Percentiles rank a stretch among this genome's conserved stretches.
Conservation (phyloP, 208 protist genomes). For the Naegleria lovaniensis region DNA sequence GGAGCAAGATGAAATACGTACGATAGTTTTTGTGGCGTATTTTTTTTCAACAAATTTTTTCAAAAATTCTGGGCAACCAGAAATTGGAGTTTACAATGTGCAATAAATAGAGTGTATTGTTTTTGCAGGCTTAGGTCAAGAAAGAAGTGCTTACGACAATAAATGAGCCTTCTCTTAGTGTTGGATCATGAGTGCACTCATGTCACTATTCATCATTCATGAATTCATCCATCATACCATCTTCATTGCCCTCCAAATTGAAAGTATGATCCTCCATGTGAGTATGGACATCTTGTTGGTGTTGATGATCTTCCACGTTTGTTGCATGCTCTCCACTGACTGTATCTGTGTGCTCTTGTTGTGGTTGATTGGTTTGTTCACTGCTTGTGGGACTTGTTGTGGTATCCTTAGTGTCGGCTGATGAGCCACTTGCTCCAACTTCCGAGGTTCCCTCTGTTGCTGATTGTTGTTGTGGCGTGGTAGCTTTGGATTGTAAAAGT, state of each 20-base stretch:
- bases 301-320: background rate
- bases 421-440: too few relatives aligned
- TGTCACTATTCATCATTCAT: background rate
- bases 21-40: background rate
- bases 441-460: too few relatives aligned
- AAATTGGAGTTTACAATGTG: background rate
- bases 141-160: too few relatives aligned
- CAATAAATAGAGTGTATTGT: background rate
- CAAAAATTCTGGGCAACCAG: background rate
- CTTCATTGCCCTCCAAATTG: background rate
- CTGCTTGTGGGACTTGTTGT: background rate
- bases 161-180: too few relatives aligned
- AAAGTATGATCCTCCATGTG: background rate
- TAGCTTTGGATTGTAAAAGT: too few relatives aligned
- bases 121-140: background rate
- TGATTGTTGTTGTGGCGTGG: too few relatives aligned
- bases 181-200: too few relatives aligned
- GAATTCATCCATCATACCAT: background rate
- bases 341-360: background rate
- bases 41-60: constrained; percentile 7
- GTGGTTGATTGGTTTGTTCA: background rate
- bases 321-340: background rate
- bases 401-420: background rate
- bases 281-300: background rate
- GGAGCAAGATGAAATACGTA: background rate